These are phyloP conservation scores for Talaromyces islandicus DNA, from an alignment of 2,329 filamentous ascomycete species.

Conservation along the genomic window DNA sequence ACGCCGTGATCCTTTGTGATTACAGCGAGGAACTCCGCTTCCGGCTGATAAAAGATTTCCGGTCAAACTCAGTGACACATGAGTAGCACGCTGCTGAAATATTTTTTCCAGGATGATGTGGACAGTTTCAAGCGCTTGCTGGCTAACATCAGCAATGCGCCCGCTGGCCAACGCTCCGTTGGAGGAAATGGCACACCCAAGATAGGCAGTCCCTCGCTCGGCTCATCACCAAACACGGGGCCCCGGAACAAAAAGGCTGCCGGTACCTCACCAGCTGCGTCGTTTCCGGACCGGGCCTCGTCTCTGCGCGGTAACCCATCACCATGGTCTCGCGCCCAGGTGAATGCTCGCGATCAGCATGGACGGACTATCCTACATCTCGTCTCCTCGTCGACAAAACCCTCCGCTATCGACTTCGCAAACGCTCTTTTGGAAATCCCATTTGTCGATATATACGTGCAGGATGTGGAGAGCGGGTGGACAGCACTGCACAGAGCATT, in stretches of 20 bases:
- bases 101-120: conserved; percentile 96
- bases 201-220: conserved; percentile 23
- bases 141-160: conserved; percentile 59
- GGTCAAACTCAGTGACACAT: conserved; percentile 54
- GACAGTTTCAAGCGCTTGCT: conserved; percentile 87
- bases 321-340: conserved; percentile 56
- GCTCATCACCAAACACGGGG: conserved; percentile 25
- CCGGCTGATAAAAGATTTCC: conserved; percentile 46
- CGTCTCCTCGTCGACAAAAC: conserved; percentile 67
- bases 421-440: conserved; percentile 75
- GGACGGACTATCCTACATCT: conserved; percentile 82
- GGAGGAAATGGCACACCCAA: conserved; percentile 21
- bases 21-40: conserved; percentile 76
- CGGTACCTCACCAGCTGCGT: conserved; percentile 41
- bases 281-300: conserved; percentile 36
- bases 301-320: conserved; percentile 19
- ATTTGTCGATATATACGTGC: conserved; percentile 74
- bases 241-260: conserved; percentile 45
- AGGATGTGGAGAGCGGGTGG: conserved; percentile 92
- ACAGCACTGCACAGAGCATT: conserved; percentile 87
- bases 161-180: conserved; percentile 24
- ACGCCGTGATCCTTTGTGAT: conserved; percentile 80
- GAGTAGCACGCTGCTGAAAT: conserved; percentile 96
- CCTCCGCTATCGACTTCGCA: conserved; percentile 68
- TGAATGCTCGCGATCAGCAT: conserved; percentile 77